A percentile compares a stretch with the other conserved stretches of the same genome.
These are phyloP conservation scores for Auricularia sp. DNA, from an alignment of 768 basidiomycete species.

Conservation along the genomic window DNA sequence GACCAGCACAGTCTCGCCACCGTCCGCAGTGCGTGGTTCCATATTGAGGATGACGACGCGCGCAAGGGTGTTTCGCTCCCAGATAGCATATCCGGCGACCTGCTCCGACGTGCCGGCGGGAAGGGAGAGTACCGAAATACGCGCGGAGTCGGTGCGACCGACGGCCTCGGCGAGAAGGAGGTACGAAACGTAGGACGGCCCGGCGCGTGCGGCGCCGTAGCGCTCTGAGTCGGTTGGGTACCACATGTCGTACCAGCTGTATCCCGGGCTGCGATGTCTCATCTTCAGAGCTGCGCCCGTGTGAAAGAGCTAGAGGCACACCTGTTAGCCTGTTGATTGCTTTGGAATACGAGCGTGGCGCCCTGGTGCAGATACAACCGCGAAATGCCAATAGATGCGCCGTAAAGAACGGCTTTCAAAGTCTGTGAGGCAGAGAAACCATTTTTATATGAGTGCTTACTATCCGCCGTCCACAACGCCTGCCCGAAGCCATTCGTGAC, in stretches of 20 bases:
- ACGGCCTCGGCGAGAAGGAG: conserved; percentile 26
- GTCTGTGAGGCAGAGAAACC: neutral
- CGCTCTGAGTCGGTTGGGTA: conserved; percentile 20
- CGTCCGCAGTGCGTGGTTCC: conserved; percentile 4
- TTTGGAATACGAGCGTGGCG: conserved; percentile 25
- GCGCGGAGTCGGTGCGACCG: conserved; percentile 17
- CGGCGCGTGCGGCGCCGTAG: conserved; percentile 19
- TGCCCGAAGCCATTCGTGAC: conserved; percentile 27
- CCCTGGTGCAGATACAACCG: conserved; percentile 28
- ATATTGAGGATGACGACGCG: conserved; percentile 20
- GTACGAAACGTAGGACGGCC: conserved; percentile 24
- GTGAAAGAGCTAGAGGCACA: conserved; percentile 3
- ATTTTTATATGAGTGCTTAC: conserved; percentile 5
- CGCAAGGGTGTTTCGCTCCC: conserved; percentile 21
- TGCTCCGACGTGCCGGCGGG: conserved; percentile 11
- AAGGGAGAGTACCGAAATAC: conserved; percentile 15
- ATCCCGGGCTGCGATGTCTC: neutral
- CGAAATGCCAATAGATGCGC: conserved; percentile 19
- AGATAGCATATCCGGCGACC: conserved; percentile 24
- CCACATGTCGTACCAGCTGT: conserved; percentile 24
- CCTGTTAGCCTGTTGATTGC: conserved; percentile 21
- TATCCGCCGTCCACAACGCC: conserved; percentile 24
- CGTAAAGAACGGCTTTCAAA: conserved; percentile 18
- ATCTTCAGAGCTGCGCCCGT: neutral
- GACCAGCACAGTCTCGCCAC: conserved; percentile 6